Evolutionary conservation across 345 rosid genomes (phyloP).

Genomic region (Zanthoxylum bungeanum): DNA sequence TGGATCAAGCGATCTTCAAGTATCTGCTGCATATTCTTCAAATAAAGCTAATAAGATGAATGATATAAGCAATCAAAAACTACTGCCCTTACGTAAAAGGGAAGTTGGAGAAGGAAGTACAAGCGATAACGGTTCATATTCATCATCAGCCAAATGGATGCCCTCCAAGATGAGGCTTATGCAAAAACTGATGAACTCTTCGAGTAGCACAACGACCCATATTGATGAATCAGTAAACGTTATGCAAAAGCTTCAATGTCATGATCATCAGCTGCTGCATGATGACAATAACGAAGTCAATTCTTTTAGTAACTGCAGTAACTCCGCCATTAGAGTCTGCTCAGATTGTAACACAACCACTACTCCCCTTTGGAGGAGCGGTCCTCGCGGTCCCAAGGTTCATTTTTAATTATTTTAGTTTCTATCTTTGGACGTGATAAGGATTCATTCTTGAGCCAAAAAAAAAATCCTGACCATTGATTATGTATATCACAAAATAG

Average conservation of each 20-base stretch:
- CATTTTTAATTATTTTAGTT: neutral
- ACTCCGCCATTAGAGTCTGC: conserved; percentile 36
- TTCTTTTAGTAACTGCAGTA: neutral
- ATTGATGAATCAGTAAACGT: neutral
- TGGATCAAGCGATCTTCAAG: conserved; percentile 13
- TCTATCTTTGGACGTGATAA: neutral
- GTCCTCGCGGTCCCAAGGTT: conserved; percentile 71
- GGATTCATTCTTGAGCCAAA: neutral
- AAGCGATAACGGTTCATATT: neutral
- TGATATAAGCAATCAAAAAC: neutral
- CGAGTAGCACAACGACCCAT: neutral
- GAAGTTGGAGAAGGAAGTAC: conserved; percentile 12
- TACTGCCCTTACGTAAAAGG: conserved; percentile 6
- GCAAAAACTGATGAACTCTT: conserved; percentile 34
- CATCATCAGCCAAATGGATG: conserved; percentile 34
- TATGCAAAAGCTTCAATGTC: conserved; percentile 13
- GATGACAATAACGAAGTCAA: conserved; percentile 3
- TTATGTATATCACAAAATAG: too few species aligned
- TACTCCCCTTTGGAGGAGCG: conserved; percentile 77
- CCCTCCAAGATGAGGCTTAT: conserved; percentile 43
- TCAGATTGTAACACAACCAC: conserved; percentile 57
- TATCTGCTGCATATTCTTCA: conserved; percentile 9
- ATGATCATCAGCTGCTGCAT: conserved; percentile 26
- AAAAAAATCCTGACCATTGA: too few species aligned
- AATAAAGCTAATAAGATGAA: neutral